Percentiles rank a stretch among this genome's conserved stretches.
These are phyloP conservation scores for Brassica napus DNA, from an alignment of 345 rosid genomes.

Conservation along the genomic window DNA sequence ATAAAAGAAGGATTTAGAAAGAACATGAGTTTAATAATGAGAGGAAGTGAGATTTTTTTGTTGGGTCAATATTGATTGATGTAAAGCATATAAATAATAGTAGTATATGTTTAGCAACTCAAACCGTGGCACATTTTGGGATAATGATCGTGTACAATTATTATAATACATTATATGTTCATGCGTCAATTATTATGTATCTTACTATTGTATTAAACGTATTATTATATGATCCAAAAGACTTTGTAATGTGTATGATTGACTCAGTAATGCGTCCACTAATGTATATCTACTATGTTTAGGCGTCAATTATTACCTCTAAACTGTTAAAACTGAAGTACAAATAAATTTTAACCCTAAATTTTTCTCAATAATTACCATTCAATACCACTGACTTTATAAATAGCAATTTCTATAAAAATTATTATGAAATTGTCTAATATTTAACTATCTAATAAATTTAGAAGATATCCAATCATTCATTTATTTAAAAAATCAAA, in stretches of 20 bases:
- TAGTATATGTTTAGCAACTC: slow-evolving; percentile 8
- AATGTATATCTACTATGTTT: neutral
- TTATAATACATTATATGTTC: neutral
- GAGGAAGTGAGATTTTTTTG: slow-evolving; percentile 17
- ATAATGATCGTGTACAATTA: neutral
- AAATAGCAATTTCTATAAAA: too few species aligned
- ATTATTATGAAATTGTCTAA: too few species aligned
- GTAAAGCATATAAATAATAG: neutral
- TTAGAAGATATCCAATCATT: too few species aligned
- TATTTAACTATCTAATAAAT: too few species aligned
- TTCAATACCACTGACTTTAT: too few species aligned
- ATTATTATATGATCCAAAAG: neutral
- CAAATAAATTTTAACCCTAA: too few species aligned
- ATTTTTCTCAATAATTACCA: too few species aligned
- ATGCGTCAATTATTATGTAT: slow-evolving; percentile 15
- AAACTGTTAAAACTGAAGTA: too few species aligned
- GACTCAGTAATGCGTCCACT: neutral
- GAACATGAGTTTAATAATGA: slow-evolving; percentile 16
- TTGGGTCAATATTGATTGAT: slow-evolving; percentile 18
- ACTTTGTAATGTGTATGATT: neutral
- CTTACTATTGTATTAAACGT: neutral
- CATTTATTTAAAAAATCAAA: too few species aligned
- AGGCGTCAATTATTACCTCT: too few species aligned
- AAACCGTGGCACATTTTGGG: slow-evolving; percentile 21
- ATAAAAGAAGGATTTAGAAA: neutral